Base-by-base conservation (phyloP, 306 rosid species). In the Cucumis cinereus region DNA sequence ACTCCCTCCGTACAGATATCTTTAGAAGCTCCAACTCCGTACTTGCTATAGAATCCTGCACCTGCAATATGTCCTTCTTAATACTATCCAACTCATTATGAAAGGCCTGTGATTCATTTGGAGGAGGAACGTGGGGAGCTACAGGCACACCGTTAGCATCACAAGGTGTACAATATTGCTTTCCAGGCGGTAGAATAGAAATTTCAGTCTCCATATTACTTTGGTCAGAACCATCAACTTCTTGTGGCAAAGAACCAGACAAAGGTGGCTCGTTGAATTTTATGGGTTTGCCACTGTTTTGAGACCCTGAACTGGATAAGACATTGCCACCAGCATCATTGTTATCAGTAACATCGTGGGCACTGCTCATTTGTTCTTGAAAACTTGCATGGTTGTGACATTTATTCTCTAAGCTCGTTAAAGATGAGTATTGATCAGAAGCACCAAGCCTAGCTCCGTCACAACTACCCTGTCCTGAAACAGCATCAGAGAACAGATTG, bases 1-100 rank as follows among this genome's bases (percentile, higher is more conserved):
- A 89, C 76, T 95, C 99, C 83, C 92, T 88, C 40, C 98, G 90
- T 58, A 87, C 84, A 56, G 91, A 89, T 22, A 90, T 82, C 90
- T 82, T 95, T 50, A 80, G 75, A 49, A 92, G 89, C 84, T 89
- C 93, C 33, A 81, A 87, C 82, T 85, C 93, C 62, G 73, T 56
- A 71, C 79, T 61, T 49, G 87, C 69, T 30, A 95, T 86, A 77
- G 96, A 89, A 50, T 92, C 96, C 67, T 89, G 89, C 78, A 90
- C 82, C 36, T 72, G 79, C 28, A 86, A 79, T 52, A 89, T 79
- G 72, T 92, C 90, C 76, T 59, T 89, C 83, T 80, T 94, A 36
- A 92, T 49, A 30, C 87, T 83, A 75, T 82, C 88, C 90, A 95
- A 89, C 87, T 95, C 98, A 49, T 54, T 77, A 23, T 83, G 90